Evolutionary conservation across 2,329 filamentous ascomycete species (phyloP), one percentile per base, ranked within the genome.

Genomic region (Colletotrichum truncatum): DNA sequence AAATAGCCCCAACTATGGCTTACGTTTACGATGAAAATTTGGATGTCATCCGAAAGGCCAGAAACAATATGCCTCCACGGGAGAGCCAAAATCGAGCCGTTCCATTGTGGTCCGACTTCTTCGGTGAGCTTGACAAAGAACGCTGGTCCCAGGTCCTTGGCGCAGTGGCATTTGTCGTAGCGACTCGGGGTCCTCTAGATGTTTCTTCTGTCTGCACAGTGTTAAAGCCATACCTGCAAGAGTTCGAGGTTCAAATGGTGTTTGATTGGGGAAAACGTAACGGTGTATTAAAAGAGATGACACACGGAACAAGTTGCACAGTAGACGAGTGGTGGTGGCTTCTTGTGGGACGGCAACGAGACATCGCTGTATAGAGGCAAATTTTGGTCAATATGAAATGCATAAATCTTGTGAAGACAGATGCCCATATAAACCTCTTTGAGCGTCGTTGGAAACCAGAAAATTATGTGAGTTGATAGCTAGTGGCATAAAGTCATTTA

Each of bases 41-140:
- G 41, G 74, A 78, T 5, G 73, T 84, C 3, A 70, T 85, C 3
- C 67, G 77, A 3, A 73, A 74, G 14, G 75, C 80, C 7, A 69
- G 69, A 6, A 56, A 67, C 2, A 71, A 75, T 25, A 80, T 80
- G 1, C 77, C 87, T 1, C 85, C 85, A 0, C 73, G 72, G 0
- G 65, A 73, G 12, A 81, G 82, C 1, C 76, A 79, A 2, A 72
- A 71, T 4, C 81, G 82, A 10, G 84, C 87, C 41, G 79, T 93
- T 4, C 92, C 92, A 0, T 84, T 93, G 55, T 94, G 92, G 92
- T 85, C 88, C 55, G 89, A 91, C 73, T 88, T 94, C 65, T 87
- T 91, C 66, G 89, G 87, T 7, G 79, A 84, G 6, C 71, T 86
- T 1, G 84, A 92, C 65, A 75, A 74, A n/a, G 76, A 80, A 0